These are phyloP conservation scores for Lasiosphaeria miniovina DNA, from an alignment of 495 filamentous ascomycete species.

Conservation along the genomic window DNA sequence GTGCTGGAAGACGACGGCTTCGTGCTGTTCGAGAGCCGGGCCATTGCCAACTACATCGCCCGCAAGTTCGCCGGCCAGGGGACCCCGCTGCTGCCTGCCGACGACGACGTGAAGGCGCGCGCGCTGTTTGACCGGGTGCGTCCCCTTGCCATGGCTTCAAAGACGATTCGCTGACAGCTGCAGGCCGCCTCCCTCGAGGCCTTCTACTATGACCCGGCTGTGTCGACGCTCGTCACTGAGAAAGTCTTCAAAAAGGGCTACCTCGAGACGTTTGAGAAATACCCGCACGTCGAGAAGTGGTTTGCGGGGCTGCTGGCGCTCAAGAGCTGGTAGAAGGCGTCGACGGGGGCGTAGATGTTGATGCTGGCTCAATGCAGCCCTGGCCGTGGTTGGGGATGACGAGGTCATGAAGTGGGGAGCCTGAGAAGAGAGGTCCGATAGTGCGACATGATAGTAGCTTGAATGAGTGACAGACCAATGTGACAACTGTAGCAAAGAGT, in stretches of 20 bases:
- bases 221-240: not conserved
- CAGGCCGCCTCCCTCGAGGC: not conserved
- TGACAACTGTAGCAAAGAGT: too few species aligned
- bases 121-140: not conserved
- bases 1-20: not conserved
- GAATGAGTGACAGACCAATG: too few species aligned
- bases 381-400: too few species aligned
- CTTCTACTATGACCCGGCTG: not conserved
- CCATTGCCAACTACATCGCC: not conserved
- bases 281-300: not conserved
- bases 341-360: not conserved
- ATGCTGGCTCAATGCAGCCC: too few species aligned
- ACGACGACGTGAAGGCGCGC: not conserved
- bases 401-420: too few species aligned
- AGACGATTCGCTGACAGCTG: not conserved
- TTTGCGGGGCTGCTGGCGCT: not conserved
- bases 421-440: too few species aligned
- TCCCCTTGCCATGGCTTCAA: not conserved
- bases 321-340: not conserved
- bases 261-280: not conserved
- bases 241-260: not conserved
- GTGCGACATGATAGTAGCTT: too few species aligned
- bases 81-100: not conserved
- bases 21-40: not conserved
- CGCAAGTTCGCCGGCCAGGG: not conserved